These are phyloP conservation scores for Cymbidium sinense DNA, from an alignment of 106 monocot species.

Conservation along the genomic window DNA sequence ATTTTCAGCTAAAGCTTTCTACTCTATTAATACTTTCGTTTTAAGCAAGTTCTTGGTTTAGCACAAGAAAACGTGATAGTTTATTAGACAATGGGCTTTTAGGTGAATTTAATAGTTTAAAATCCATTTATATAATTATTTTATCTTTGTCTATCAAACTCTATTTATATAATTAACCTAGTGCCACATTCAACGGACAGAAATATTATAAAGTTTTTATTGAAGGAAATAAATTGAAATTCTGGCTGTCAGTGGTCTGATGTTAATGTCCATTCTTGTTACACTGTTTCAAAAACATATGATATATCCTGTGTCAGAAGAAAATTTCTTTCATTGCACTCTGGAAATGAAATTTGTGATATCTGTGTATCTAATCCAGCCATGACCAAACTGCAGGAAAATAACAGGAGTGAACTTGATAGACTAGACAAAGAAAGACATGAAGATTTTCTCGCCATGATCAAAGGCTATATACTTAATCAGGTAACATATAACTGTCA, in stretches of 20 bases:
- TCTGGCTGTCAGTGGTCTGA: neutral
- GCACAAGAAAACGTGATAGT: neutral
- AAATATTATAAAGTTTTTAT: neutral
- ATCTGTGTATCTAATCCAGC: neutral
- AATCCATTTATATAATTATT: neutral
- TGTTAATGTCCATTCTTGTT: neutral
- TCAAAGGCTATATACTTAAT: slow-evolving; percentile 59
- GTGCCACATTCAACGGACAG: neutral
- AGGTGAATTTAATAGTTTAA: neutral
- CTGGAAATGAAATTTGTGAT: neutral
- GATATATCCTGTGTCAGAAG: neutral
- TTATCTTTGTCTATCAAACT: neutral
- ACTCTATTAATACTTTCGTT: neutral
- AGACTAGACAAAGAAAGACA: slow-evolving; percentile 52
- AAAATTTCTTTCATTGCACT: neutral
- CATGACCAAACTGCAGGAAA: slow-evolving; percentile 33
- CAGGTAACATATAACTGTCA: no score
- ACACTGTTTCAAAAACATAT: neutral
- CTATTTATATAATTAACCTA: neutral
- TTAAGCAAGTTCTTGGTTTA: neutral
- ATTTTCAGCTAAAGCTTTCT: neutral
- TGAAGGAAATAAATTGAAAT: neutral
- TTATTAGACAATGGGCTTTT: neutral
- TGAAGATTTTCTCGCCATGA: slow-evolving; percentile 52
- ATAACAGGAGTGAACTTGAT: slow-evolving; percentile 55